Evolutionary conservation across 768 basidiomycete genomes (phyloP).

Genomic region (Tulasnella sp.): DNA sequence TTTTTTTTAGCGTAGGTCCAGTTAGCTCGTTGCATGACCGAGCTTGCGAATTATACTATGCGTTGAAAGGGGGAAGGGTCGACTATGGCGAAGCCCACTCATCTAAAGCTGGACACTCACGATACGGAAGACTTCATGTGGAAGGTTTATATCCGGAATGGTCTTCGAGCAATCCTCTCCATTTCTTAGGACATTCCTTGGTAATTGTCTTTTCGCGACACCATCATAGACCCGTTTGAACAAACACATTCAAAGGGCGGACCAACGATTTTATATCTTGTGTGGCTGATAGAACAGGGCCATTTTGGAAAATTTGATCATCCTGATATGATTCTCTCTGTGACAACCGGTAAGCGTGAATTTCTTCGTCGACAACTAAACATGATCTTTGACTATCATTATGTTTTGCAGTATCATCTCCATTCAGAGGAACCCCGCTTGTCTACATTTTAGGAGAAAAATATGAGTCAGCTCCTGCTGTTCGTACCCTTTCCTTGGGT

Average conservation of each 20-base stretch:
- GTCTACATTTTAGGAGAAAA: neutral
- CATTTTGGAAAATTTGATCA: neutral
- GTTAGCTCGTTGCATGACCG: conserved; percentile 42
- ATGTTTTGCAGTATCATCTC: neutral
- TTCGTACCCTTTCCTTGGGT: neutral
- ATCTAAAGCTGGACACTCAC: conserved; percentile 28
- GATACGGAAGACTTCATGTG: conserved; percentile 32
- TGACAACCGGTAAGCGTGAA: too few species aligned
- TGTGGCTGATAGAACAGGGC: neutral
- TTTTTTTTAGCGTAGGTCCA: conserved; percentile 32
- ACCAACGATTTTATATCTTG: neutral
- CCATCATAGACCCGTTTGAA: too few species aligned
- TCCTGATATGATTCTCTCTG: conserved; percentile 2
- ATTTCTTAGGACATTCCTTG: neutral
- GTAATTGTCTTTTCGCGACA: too few species aligned
- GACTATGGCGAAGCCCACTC: conserved; percentile 38
- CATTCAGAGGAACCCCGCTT: conserved; percentile 2
- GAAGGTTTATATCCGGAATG: conserved; percentile 36
- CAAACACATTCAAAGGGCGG: too few species aligned
- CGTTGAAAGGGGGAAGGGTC: conserved; percentile 35
- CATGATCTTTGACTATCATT: too few species aligned
- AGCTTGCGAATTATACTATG: conserved; percentile 40
- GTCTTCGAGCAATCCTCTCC: conserved; percentile 23
- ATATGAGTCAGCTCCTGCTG: neutral
- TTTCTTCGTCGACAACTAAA: too few species aligned